Evolutionary conservation across 495 filamentous ascomycete genomes (phyloP).

Genomic region (Trichoderma orchidacearum): DNA sequence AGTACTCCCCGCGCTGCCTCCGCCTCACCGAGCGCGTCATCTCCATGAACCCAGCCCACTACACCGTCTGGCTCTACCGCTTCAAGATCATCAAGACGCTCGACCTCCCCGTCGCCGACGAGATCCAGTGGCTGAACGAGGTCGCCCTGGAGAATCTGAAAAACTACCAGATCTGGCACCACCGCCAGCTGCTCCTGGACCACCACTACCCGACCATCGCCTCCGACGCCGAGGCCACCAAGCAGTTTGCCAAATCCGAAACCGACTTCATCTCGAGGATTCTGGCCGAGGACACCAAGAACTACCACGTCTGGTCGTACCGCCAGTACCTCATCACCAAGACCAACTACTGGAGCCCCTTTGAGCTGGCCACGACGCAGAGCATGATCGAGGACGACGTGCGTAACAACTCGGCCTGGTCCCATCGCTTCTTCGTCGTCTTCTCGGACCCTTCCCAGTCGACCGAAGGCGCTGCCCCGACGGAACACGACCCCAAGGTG

Average conservation of each 20-base stretch:
- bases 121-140: constrained; percentile 74
- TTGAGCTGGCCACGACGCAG: constrained; percentile 59
- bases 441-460: constrained; percentile 49
- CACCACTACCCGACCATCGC: constrained; percentile 40
- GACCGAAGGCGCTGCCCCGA: constrained; percentile 31
- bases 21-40: constrained; percentile 83
- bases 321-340: constrained; percentile 82
- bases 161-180: constrained; percentile 99
- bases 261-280: constrained; percentile 62
- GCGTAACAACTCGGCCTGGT: constrained; percentile 94
- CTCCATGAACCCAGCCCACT: constrained; percentile 85
- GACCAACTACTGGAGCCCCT: constrained; percentile 47
- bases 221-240: constrained; percentile 10
- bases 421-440: constrained; percentile 83
- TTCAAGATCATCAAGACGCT: constrained; percentile 60
- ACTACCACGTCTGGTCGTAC: constrained; percentile 98
- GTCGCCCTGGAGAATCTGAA: constrained; percentile 75
- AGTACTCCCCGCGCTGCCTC: constrained; percentile 65
- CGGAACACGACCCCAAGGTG: constrained; percentile 32
- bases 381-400: constrained; percentile 61
- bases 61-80: constrained; percentile 96
- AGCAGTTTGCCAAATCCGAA: constrained; percentile 38
- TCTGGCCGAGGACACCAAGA: constrained; percentile 80
- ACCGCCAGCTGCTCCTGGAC: constrained; percentile 74
- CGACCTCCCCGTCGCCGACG: constrained; percentile 48